These are phyloP conservation scores for Aureobasidium sp. DNA, from an alignment of 2,329 filamentous ascomycete species.

Conservation along the genomic window DNA sequence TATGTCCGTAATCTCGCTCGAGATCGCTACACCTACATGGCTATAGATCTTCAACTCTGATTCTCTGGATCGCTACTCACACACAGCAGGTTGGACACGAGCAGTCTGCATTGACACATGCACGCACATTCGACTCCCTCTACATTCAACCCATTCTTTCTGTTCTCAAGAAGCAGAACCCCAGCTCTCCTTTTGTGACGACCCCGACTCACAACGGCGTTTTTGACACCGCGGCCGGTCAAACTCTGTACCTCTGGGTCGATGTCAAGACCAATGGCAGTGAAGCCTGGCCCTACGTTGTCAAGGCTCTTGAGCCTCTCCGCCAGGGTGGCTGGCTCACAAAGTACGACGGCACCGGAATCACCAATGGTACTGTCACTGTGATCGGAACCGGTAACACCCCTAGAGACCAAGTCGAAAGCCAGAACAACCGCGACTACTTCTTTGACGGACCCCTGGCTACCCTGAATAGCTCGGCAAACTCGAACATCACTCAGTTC, in stretches of 20 bases:
- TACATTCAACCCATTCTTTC: constrained; percentile 53
- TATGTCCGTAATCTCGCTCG: background rate
- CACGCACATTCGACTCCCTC: constrained; percentile 48
- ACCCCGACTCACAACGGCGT: constrained; percentile 49
- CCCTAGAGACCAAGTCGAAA: constrained; percentile 40
- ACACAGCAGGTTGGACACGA: constrained; percentile 47
- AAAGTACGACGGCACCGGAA: constrained; percentile 38
- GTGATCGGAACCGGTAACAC: constrained; percentile 55
- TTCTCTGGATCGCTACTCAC: background rate
- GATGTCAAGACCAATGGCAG: constrained; percentile 53
- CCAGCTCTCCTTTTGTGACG: constrained; percentile 41
- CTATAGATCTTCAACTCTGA: background rate
- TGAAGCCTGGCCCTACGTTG: constrained; percentile 48
- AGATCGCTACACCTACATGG: background rate
- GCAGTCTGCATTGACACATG: constrained; percentile 41
- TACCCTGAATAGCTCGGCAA: constrained; percentile 33
- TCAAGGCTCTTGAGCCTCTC: constrained; percentile 49
- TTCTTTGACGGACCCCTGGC: constrained; percentile 54
- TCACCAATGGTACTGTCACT: constrained; percentile 47
- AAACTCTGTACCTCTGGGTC: constrained; percentile 55
- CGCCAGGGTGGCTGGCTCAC: constrained; percentile 46
- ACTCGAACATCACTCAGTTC: constrained; percentile 36
- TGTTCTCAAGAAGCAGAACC: constrained; percentile 49
- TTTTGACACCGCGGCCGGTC: constrained; percentile 46
- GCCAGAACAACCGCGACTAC: constrained; percentile 41